Base-by-base conservation (phyloP, 129 eudicot genomes). In the Escallonia herrerae region DNA sequence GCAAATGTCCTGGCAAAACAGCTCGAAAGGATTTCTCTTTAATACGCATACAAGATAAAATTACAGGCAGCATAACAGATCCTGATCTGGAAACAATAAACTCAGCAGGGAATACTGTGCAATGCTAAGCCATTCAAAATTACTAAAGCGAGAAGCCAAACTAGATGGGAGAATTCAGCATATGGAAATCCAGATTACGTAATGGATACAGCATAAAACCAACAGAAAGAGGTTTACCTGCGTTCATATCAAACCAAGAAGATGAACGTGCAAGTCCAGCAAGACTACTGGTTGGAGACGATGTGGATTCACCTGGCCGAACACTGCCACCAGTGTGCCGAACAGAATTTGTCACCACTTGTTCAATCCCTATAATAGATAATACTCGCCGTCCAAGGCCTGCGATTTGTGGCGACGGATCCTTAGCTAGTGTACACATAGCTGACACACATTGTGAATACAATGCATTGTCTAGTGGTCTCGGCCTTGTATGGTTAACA, bases 201-300 rank as follows among this genome's bases (percentile, higher is more conserved):
- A 0, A 51, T 13, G 40, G 13, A 14, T 15, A 37, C 7, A 69
- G 33, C 15, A 70, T 50, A 22, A 33, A 2, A 39, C 15, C 67
- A 61, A 40, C 2, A 13, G 4, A 75, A 38, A 12, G 42, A 48
- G 33, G 42, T 40, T 69, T 76, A 90, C 97, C 96, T 75, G 91
- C 90, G 73, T 83, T 87, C 95, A 91, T 80, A 66, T 93, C 99
- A 76, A 93, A 93, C 96, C 95, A 89, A 68, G 99, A 93, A 4
- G 96, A 69, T 4, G 99, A 93, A 39, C 99, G 95, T 53, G 87
- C 96, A 53, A 93, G 68, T 56, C 99, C 99, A 56, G 91, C 84
- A 60, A 81, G 74, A 71, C 84, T 87, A 50, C 62, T 68, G 57
- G 76, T 71, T 40, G 79, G 76, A 58, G 73, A 60, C 2, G 79